A percentile compares a stretch with the other conserved stretches of the same genome.
phyloP scores from a whole-genome alignment of 768 basidiomycete genomes.

The Amanita thiersii region DNA sequence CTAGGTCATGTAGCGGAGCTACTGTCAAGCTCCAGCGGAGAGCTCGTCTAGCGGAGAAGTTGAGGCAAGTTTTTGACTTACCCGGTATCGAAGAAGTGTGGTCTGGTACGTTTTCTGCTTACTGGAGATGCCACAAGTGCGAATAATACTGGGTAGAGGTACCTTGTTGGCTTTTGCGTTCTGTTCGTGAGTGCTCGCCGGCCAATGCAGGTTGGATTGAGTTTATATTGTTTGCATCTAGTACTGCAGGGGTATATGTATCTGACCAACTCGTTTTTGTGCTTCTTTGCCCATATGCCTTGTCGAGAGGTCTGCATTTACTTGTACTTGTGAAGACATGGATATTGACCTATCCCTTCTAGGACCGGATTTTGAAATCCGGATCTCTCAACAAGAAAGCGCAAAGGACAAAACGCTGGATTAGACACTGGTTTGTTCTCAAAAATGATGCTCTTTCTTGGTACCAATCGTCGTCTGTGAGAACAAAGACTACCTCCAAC shows the following conservation, averaged over 20 bases:
- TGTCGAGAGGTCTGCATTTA: slow-evolving; percentile 60
- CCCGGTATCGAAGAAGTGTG: slow-evolving; percentile 78
- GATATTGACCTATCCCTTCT: slow-evolving; percentile 9
- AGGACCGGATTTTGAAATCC: slow-evolving; percentile 93
- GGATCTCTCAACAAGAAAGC: slow-evolving; percentile 86
- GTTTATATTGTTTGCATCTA: slow-evolving; percentile 18
- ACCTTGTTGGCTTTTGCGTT: slow-evolving; percentile 89
- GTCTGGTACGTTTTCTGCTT: slow-evolving; percentile 44
- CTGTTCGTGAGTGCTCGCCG: slow-evolving; percentile 58
- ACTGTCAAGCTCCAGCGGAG: slow-evolving; percentile 66
- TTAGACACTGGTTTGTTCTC: slow-evolving; percentile 93
- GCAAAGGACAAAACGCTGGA: slow-evolving; percentile 83
- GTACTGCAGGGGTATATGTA: slow-evolving; percentile 98
- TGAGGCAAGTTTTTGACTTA: slow-evolving; percentile 83
- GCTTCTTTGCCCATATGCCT: slow-evolving; percentile 96
- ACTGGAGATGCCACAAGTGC: background rate
- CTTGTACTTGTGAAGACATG: background rate
- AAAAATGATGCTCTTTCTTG: slow-evolving; percentile 95
- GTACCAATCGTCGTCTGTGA: slow-evolving; percentile 90
- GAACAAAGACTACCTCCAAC: slow-evolving; percentile 12
- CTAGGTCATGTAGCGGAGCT: slow-evolving; percentile 57
- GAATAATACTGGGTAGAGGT: slow-evolving; percentile 48
- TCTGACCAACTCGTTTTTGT: slow-evolving; percentile 85
- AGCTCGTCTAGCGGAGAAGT: slow-evolving; percentile 73
- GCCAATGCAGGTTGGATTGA: background rate